Base-by-base conservation (phyloP, 1,284 basidiomycete species). In the Microbotryum violaceum region DNA sequence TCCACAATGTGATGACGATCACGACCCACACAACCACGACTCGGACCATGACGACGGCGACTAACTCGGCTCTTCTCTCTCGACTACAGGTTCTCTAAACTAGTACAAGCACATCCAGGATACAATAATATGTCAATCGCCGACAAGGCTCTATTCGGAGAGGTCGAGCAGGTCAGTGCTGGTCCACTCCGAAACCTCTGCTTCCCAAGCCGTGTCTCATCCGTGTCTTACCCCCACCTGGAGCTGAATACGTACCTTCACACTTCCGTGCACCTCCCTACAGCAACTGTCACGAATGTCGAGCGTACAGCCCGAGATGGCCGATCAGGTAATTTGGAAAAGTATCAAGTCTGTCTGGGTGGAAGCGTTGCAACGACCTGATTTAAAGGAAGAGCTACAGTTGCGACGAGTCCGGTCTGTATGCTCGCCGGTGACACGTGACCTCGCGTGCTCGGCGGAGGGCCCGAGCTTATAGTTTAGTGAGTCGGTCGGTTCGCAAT, bases 261-360 rank as follows among this genome's bases (percentile, higher is more conserved):
- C 48, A 16, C 21, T 14, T 18, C 29, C 14, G 27, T 10, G 27
- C 48, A 16, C 3, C 48, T 27, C 25, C 25, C 9, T 31, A 53
- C 51, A 53, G 51, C 51, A 29, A n/a, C 8, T 33, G 23, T 29
- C 33, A 14, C n/a, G 33, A 0, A 33, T 33, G n/a, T n/a, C 25
- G 21, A 53, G n/a, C n/a, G 51, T 33, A 29, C 51, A 53, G 31
- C 25, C 23, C 8, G 49, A 56, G 10, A 54, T 65, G 18, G 27
- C n/a, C 27, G 27, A 6, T 27, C 27, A 27, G 27, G 5, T 31
- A 10, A 31, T 31, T 31, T 31, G 31, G 9, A 7, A 31, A 31
- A 10, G 31, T 31, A 31, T 9, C 7, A 31, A 31, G 31, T 31
- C 31, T 31, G 31, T 31, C 8, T 31, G 31, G 31, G 9, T 10